Evolutionary conservation across 257 asterid species (phyloP).

Genomic region (Henckelia pumila): DNA sequence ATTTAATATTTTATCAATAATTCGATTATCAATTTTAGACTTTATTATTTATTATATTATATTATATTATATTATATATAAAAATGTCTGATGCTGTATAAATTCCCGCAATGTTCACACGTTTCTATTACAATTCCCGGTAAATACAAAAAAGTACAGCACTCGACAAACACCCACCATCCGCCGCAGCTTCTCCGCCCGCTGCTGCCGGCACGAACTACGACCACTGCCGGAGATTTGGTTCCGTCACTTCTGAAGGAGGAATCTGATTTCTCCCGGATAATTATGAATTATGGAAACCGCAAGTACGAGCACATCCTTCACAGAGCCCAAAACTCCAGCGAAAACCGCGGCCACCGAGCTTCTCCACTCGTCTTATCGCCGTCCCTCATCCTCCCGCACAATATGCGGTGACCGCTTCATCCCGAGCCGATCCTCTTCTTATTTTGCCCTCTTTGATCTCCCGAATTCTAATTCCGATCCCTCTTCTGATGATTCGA

Average conservation of each 20-base stretch:
- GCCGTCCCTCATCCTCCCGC: constrained; percentile 63
- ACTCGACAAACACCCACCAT: constrained; percentile 21
- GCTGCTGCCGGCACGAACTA: constrained; percentile 4
- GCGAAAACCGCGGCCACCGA: constrained; percentile 21
- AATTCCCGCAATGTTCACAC: constrained; percentile 25
- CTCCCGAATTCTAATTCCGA: constrained; percentile 43
- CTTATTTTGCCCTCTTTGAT: constrained; percentile 75
- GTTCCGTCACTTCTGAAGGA: neutral
- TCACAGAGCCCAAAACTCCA: constrained; percentile 46
- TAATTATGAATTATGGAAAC: constrained; percentile 28
- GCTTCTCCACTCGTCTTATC: constrained; percentile 39
- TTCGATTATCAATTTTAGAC: too few relatives aligned
- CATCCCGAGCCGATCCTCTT: constrained; percentile 79
- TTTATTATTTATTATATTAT: too few relatives aligned
- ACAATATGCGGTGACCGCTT: constrained; percentile 86
- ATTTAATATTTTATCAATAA: too few relatives aligned
- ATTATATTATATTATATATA: too few relatives aligned
- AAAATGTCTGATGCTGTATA: too few relatives aligned
- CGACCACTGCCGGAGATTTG: constrained; percentile 1
- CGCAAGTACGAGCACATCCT: constrained; percentile 31
- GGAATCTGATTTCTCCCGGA: constrained; percentile 9
- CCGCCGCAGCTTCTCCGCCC: constrained; percentile 29
- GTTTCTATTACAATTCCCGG: constrained; percentile 34
- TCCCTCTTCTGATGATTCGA: constrained; percentile 53
- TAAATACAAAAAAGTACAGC: constrained; percentile 20